A percentile compares a stretch with the other conserved stretches of the same genome.
These are phyloP conservation scores for Ascochyta lentis DNA, from an alignment of 2,329 filamentous ascomycete species.

Conservation along the genomic window DNA sequence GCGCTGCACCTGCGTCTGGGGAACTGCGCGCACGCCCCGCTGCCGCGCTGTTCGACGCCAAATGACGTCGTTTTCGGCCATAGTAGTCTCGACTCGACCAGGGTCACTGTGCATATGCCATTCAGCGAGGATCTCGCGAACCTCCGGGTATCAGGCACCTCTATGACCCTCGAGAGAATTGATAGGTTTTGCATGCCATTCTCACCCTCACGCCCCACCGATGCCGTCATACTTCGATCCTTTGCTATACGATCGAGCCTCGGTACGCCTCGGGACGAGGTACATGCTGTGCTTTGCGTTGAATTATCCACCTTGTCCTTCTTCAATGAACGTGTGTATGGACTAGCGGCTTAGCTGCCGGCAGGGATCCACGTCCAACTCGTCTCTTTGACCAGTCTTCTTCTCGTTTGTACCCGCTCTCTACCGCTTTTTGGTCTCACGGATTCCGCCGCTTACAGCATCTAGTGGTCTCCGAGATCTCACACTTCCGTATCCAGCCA, in stretches of 20 bases:
- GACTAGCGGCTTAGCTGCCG: slow-evolving; percentile 1
- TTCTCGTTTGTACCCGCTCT: not conserved
- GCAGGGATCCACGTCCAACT: not conserved
- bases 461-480: not conserved
- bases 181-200: not conserved
- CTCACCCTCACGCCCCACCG: slow-evolving; percentile 2
- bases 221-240: slow-evolving; percentile 4
- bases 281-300: not conserved
- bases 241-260: not conserved
- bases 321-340: not conserved
- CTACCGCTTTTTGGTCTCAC: not conserved
- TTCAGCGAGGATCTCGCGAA: slow-evolving; percentile 3
- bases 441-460: not conserved
- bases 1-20: slow-evolving; percentile 5
- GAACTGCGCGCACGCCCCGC: slow-evolving; percentile 5
- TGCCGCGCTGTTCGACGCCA: not conserved
- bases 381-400: not conserved
- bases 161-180: not conserved
- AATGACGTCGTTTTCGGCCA: slow-evolving; percentile 2
- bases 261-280: not conserved
- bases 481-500: not conserved
- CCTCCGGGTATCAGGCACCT: not conserved
- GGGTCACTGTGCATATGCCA: not conserved
- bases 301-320: not conserved
- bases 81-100: slow-evolving; percentile 3